These are phyloP conservation scores for Cupressus sempervirens DNA, from an alignment of 75 land plant genomes.

Conservation along the genomic window DNA sequence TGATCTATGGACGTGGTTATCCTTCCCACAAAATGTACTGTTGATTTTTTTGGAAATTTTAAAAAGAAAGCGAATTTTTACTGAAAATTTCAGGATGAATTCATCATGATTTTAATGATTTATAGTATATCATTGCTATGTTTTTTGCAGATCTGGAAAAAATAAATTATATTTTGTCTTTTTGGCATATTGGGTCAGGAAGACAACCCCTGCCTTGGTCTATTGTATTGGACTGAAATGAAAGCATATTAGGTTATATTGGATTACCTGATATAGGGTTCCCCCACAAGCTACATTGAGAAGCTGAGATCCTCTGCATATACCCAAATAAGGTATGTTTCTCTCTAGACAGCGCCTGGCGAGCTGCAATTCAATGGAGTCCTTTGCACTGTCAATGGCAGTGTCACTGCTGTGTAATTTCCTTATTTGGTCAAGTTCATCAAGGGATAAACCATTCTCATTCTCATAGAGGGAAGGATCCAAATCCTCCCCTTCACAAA, in stretches of 20 bases:
- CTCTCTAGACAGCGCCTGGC: slow-evolving; percentile 80
- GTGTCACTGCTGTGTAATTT: slow-evolving; percentile 74
- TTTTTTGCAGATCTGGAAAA: no score
- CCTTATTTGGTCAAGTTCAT: slow-evolving; percentile 68
- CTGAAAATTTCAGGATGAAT: no score
- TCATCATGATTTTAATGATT: no score
- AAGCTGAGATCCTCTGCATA: slow-evolving; percentile 91
- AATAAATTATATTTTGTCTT: no score
- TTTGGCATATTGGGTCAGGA: no score
- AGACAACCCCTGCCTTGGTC: no score
- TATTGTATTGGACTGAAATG: not conserved
- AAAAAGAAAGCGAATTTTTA: no score
- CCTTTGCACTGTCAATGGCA: slow-evolving; percentile 76
- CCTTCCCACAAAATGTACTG: no score
- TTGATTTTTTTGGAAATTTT: no score
- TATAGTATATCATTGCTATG: no score
- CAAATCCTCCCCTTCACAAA: slow-evolving; percentile 95
- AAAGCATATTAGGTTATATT: not conserved
- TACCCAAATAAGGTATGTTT: slow-evolving; percentile 84
- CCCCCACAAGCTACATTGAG: slow-evolving; percentile 94
- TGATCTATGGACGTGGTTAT: no score
- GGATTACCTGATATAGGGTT: slow-evolving; percentile 61
- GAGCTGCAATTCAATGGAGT: slow-evolving; percentile 74
- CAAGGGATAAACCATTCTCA: slow-evolving; percentile 24
- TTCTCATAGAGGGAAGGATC: slow-evolving; percentile 68